Percentiles rank a stretch among this genome's conserved stretches.
phyloP scores from a whole-genome alignment of 805 yeast species.

The Ogataea glucozyma region DNA sequence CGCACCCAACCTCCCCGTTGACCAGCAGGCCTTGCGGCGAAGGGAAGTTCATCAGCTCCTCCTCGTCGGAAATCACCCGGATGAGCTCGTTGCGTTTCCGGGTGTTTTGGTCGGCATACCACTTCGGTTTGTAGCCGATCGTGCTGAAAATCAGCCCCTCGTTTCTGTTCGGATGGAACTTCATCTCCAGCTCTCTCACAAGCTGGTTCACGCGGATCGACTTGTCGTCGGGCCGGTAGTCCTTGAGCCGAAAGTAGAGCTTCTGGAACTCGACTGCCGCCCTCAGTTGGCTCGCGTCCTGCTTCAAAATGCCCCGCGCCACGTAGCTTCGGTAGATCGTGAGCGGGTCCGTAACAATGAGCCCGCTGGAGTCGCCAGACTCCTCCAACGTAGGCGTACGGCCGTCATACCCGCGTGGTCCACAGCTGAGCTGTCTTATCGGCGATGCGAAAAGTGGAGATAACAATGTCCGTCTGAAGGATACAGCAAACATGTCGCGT shows the following conservation, averaged over 20 bases:
- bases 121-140: slow-evolving; percentile 33
- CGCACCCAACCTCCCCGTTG: slow-evolving; percentile 73
- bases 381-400: slow-evolving; percentile 24
- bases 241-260: slow-evolving; percentile 55
- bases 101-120: slow-evolving; percentile 22
- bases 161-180: slow-evolving; percentile 18
- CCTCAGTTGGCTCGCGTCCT: slow-evolving; percentile 61
- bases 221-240: slow-evolving; percentile 57
- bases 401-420: slow-evolving; percentile 28
- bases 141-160: slow-evolving; percentile 30
- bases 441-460: too few species aligned
- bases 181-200: slow-evolving; percentile 37
- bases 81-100: slow-evolving; percentile 42
- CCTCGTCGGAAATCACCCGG: slow-evolving; percentile 57
- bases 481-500: too few species aligned
- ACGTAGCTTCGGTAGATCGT: slow-evolving; percentile 55
- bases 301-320: slow-evolving; percentile 48
- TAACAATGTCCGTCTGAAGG: too few species aligned
- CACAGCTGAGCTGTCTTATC: slow-evolving; percentile 16
- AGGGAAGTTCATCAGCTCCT: slow-evolving; percentile 51
- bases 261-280: slow-evolving; percentile 64
- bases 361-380: slow-evolving; percentile 1
- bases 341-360: slow-evolving; percentile 57
- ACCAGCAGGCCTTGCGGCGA: slow-evolving; percentile 66
- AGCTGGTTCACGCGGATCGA: slow-evolving; percentile 43